phyloP scores from a whole-genome alignment of 1,284 basidiomycete genomes.

The Schizophyllum amplum region DNA sequence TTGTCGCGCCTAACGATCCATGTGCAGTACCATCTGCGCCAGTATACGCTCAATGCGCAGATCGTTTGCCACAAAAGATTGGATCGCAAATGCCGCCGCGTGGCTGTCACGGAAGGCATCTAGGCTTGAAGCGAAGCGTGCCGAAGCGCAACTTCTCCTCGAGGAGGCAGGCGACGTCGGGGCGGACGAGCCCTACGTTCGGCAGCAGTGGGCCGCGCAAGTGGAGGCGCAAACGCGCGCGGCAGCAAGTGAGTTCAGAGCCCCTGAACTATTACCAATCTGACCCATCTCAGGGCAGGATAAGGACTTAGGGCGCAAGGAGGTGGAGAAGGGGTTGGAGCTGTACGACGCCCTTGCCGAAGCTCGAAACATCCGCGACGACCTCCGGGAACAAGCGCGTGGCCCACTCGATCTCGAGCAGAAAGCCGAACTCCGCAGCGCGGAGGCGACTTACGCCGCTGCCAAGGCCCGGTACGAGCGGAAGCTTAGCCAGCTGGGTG shows the following conservation, averaged over 20 bases:
- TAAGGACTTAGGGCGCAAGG: neutral
- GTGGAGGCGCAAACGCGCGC: neutral
- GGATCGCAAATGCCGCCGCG: neutral
- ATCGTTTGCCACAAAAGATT: constrained; percentile 6
- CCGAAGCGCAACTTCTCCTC: neutral
- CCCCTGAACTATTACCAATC: neutral
- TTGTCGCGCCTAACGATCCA: neutral
- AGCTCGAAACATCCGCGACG: too few species aligned
- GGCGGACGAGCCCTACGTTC: neutral
- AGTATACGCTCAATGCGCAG: constrained; percentile 19
- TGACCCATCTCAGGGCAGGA: neutral
- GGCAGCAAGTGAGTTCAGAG: too few species aligned
- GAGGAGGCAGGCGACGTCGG: neutral
- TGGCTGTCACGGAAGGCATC: neutral
- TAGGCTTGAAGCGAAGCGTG: neutral
- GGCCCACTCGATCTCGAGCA: neutral
- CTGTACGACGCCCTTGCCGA: neutral
- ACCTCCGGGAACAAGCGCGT: too few species aligned
- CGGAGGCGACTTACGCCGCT: neutral
- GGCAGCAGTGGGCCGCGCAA: neutral
- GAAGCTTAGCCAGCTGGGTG: neutral
- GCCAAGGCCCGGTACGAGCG: neutral
- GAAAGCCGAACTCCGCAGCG: neutral
- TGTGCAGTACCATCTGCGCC: constrained; percentile 14
- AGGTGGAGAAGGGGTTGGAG: neutral